Base-by-base conservation (phyloP, 495 filamentous ascomycete species). In the Hypoxylon cercidicola region DNA sequence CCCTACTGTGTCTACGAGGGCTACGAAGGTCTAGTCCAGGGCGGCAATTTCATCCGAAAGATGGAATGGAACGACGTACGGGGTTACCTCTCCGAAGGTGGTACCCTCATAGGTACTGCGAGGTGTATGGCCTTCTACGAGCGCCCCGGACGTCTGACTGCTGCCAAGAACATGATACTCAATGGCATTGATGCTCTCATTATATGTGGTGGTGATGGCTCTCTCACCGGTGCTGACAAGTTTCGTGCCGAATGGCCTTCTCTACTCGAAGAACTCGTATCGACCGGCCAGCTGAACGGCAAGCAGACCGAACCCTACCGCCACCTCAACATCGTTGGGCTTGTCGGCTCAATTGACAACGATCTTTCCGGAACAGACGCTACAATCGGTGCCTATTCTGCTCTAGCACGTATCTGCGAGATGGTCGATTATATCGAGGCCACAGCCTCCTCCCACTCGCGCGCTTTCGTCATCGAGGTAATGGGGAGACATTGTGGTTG, bases 401-500 rank as follows among this genome's bases (percentile, higher is more conserved):
- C 95, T 19, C 82, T 99, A 32, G 87, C 88, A 4, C 86, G 94
- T 51, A 95, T 99, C 65, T 98, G 95, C 78, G 89, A 97, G 72
- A 88, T 92, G 47, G 89, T 99, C 20, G 96, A 99, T 77, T 92
- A 90, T 74, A 97, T 99, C 64, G 97, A 98, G 75, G 93, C 95
- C 30, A 99, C 96, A 1, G 96, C 96, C 6, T 92, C 88, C 35
- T 97, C 92, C n/a, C 96, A 98, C 78, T 96, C 97, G 55, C 83
- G 96, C 66, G 96, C 96, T 37, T 99, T 99, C 75, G 94, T 99
- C 25, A 89, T 99, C 68, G 96, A 98, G 75, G 96, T 98, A 46
- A 99, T 99, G 96, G 96, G 96, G n/a, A 86, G 96, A 55, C 94
- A 98, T 78, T 99, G 96, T 71, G 96, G 96, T 39, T 99, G 96